Evolutionary conservation across 129 eudicot genomes (phyloP).

Genomic region (Apium graveolens): DNA sequence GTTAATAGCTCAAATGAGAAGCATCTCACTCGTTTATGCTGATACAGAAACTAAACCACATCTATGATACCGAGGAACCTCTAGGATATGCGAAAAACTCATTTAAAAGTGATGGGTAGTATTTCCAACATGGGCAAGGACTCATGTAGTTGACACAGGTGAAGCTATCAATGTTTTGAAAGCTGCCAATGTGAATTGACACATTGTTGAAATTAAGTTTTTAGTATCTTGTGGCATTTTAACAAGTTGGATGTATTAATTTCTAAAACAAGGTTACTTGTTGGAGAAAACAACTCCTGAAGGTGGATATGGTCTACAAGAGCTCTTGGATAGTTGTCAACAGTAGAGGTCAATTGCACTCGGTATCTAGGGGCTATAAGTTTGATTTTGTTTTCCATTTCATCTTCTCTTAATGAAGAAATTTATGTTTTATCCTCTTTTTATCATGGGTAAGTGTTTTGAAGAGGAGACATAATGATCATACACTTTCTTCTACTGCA

Average conservation of each 20-base stretch:
- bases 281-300: conserved; percentile 93
- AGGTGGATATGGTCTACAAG: conserved; percentile 91
- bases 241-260: neutral
- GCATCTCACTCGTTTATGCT: neutral
- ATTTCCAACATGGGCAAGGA: conserved; percentile 98
- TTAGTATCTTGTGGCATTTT: neutral
- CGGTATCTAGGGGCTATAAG: neutral
- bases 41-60: neutral
- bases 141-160: conserved; percentile 98
- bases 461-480: neutral
- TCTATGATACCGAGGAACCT: neutral
- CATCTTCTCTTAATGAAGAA: neutral
- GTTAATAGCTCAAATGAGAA: neutral
- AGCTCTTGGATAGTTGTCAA: conserved; percentile 66
- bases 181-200: conserved; percentile 42
- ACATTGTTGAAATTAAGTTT: neutral
- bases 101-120: conserved; percentile 62
- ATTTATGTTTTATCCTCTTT: neutral
- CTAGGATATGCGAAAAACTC: neutral
- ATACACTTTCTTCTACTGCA: too few relatives aligned
- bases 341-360: conserved; percentile 42
- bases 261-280: conserved; percentile 67
- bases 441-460: neutral
- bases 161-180: conserved; percentile 90
- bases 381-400: neutral